A percentile compares a stretch with the other conserved stretches of the same genome.
These are phyloP conservation scores for Tetradesmus obliquus DNA, from an alignment of 139 green algal genomes.

Conservation along the genomic window DNA sequence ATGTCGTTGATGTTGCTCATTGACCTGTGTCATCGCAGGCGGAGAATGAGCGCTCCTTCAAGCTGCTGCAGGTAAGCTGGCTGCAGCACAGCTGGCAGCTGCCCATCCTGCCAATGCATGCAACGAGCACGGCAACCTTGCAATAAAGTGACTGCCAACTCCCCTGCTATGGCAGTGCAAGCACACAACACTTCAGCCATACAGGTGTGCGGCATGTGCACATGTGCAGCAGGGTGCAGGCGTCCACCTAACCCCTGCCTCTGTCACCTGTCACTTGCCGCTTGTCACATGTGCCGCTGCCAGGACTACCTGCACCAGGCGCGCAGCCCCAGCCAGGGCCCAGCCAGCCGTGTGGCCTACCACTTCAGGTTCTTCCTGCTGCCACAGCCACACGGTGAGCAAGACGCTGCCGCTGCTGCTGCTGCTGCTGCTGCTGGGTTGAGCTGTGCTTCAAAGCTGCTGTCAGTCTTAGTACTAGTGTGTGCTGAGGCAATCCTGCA, in stretches of 20 bases:
- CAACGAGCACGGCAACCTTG: no score
- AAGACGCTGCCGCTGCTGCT: no score
- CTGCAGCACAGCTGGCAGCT: not conserved
- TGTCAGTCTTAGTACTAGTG: no score
- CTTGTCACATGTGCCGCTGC: not conserved
- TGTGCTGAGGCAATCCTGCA: no score
- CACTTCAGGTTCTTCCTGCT: conserved; percentile 38
- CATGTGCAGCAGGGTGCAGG: no score
- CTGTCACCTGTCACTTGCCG: not conserved
- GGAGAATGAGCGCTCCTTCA: conserved; percentile 40
- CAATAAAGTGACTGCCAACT: no score
- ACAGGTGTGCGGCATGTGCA: no score
- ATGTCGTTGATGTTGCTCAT: not conserved
- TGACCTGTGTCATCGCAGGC: not conserved
- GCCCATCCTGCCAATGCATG: no score
- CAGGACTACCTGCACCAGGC: conserved; percentile 47
- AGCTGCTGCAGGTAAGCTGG: conserved; percentile 36
- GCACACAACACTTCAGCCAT: no score
- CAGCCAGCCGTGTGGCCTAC: conserved; percentile 4
- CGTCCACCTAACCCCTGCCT: no score
- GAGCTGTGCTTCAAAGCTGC: not conserved
- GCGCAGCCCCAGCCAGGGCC: not conserved
- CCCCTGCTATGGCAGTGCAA: no score
- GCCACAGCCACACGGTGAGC: not conserved
- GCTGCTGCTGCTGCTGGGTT: not conserved